These are phyloP conservation scores for Euptelea pleiosperma DNA, from an alignment of 164 flowering plant species.

Conservation along the genomic window DNA sequence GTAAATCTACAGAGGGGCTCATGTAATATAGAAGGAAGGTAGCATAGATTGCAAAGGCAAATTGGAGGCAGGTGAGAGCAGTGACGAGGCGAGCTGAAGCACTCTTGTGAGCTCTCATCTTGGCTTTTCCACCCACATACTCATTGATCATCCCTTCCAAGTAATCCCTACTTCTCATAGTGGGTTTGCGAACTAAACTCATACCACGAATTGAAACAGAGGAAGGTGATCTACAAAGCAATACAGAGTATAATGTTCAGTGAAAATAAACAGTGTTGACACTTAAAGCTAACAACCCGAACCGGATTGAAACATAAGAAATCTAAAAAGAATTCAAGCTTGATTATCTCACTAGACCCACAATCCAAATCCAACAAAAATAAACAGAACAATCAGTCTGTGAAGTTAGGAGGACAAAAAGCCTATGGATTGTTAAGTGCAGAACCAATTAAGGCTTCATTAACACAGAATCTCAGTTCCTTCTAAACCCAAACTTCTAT, in stretches of 20 bases:
- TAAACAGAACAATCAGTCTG: neutral
- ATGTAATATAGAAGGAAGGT: conserved; percentile 82
- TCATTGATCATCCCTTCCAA: conserved; percentile 78
- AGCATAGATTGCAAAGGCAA: conserved; percentile 86
- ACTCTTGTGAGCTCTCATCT: conserved; percentile 38
- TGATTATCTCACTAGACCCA: no score
- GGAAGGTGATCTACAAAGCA: conserved; percentile 17
- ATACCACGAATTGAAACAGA: conserved; percentile 22
- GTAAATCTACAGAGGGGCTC: conserved; percentile 73
- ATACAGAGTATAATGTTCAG: neutral
- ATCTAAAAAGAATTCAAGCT: conserved; percentile 6
- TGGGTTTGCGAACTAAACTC: conserved; percentile 42
- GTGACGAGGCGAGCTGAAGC: conserved; percentile 58
- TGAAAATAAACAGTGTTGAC: neutral
- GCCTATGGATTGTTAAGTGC: neutral
- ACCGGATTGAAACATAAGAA: conserved; percentile 4
- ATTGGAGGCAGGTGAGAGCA: conserved; percentile 75
- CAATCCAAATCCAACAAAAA: neutral
- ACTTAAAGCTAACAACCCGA: conserved; percentile 3
- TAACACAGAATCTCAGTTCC: neutral
- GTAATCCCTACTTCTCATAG: conserved; percentile 57
- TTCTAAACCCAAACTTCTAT: conserved; percentile 5
- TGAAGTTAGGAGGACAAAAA: neutral
- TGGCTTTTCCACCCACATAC: conserved; percentile 59
- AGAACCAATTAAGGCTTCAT: neutral